Percentiles rank a stretch among this genome's conserved stretches.
Evolutionary conservation across 305 asterid species (phyloP).

Genomic region (Galium porrigens): DNA sequence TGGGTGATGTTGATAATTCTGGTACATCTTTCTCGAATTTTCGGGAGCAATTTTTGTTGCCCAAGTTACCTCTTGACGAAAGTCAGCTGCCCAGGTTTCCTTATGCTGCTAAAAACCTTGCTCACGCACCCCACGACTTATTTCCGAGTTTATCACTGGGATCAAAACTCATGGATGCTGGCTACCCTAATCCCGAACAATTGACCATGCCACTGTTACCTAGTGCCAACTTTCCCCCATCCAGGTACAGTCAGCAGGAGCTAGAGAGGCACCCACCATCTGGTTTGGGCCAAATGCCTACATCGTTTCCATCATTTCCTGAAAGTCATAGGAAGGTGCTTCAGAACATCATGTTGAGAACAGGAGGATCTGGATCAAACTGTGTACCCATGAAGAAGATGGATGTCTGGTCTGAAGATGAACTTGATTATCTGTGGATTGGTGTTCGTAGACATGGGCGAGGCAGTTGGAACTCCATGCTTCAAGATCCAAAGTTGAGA

Average conservation of each 20-base stretch:
- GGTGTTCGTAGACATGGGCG: constrained; percentile 81
- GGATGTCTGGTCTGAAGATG: constrained; percentile 78
- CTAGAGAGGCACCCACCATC: constrained; percentile 41
- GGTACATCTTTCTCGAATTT: constrained; percentile 38
- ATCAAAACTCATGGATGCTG: constrained; percentile 40
- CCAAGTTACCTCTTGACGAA: constrained; percentile 60
- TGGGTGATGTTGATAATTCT: constrained; percentile 33
- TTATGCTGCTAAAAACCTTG: constrained; percentile 35
- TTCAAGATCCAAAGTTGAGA: constrained; percentile 60
- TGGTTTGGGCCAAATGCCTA: constrained; percentile 44
- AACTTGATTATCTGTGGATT: constrained; percentile 80
- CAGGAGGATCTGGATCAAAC: constrained; percentile 66
- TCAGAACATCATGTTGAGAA: constrained; percentile 56
- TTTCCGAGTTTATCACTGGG: constrained; percentile 68
- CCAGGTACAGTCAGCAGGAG: constrained; percentile 43
- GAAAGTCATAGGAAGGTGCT: constrained; percentile 75
- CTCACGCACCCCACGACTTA: constrained; percentile 36
- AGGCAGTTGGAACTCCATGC: constrained; percentile 78
- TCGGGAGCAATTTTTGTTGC: constrained; percentile 56
- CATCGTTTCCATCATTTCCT: constrained; percentile 58
- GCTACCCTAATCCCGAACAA: constrained; percentile 29
- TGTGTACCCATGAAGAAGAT: constrained; percentile 32
- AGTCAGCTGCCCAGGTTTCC: constrained; percentile 53
- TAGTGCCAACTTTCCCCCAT: constrained; percentile 43
- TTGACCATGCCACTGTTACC: constrained; percentile 57